These are phyloP conservation scores for Parastagonospora nodorum DNA, from an alignment of 2,329 filamentous ascomycete species.

Conservation along the genomic window DNA sequence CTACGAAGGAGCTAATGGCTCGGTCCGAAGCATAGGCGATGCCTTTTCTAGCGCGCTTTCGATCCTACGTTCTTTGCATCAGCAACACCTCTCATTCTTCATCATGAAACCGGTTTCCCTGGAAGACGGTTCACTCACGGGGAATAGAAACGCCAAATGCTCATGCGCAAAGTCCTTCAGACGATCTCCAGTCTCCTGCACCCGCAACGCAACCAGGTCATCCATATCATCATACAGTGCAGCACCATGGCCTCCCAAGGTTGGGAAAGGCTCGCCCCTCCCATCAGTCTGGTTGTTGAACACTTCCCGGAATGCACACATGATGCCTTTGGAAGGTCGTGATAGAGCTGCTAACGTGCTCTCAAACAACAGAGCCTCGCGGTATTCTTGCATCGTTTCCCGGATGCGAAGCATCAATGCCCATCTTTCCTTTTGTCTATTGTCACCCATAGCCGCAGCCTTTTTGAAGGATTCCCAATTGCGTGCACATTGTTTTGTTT, in stretches of 20 bases:
- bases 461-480: slow-evolving; percentile 6
- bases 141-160: slow-evolving; percentile 19
- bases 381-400: slow-evolving; percentile 5
- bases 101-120: too few relatives aligned
- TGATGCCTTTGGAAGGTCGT: background rate
- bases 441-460: background rate
- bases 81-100: background rate
- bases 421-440: slow-evolving; percentile 6
- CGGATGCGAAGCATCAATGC: slow-evolving; percentile 3
- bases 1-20: slow-evolving; percentile 10
- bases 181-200: slow-evolving; percentile 24
- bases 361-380: slow-evolving; percentile 9
- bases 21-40: slow-evolving; percentile 18
- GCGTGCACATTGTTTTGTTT: slow-evolving; percentile 10
- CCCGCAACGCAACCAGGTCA: slow-evolving; percentile 32
- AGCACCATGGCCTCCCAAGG: slow-evolving; percentile 10
- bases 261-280: slow-evolving; percentile 6
- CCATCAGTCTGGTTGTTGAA: slow-evolving; percentile 1
- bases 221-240: slow-evolving; percentile 10
- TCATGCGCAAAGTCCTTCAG: slow-evolving; percentile 13
- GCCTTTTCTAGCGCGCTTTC: slow-evolving; percentile 6
- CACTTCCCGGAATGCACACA: slow-evolving; percentile 2
- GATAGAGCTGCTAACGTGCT: slow-evolving; percentile 9
- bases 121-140: slow-evolving; percentile 6
- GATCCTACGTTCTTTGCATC: slow-evolving; percentile 6